Conservation (phyloP, 2,329 filamentous ascomycete genomes). For the Ceratocystis cacaofunesta region DNA sequence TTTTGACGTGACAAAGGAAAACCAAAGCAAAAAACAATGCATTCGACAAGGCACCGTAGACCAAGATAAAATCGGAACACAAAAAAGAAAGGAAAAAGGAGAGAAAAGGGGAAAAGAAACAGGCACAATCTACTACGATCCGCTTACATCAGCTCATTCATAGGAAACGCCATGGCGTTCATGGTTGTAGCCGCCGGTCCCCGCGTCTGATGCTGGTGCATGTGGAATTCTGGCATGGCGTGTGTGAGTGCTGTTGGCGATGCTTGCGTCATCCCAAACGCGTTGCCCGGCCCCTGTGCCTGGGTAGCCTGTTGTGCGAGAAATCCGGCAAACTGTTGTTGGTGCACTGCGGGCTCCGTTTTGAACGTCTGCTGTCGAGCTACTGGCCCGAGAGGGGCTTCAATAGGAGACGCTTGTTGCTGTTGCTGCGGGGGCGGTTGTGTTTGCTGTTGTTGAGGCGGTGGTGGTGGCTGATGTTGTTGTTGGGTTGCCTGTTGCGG, state of each 20-base stretch:
- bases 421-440: not conserved
- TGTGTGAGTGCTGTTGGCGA: conserved; percentile 6
- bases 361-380: conserved; percentile 7
- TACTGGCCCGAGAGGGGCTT: not conserved
- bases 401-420: conserved; percentile 1
- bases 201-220: not conserved
- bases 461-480: conserved; percentile 2
- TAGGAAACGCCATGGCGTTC: conserved; percentile 7
- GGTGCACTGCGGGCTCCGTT: not conserved
- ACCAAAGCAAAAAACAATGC: not conserved
- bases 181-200: not conserved
- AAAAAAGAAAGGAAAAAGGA: not conserved
- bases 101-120: not conserved
- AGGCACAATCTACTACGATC: not conserved
- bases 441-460: not conserved
- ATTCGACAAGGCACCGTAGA: not conserved
- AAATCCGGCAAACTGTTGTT: not conserved
- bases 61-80: not conserved
- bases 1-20: conserved; percentile 2
- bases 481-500: not conserved
- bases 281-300: not conserved
- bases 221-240: conserved; percentile 8
- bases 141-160: conserved; percentile 3
- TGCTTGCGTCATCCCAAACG: not conserved
- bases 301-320: not conserved